A percentile compares a stretch with the other conserved stretches of the same genome.
phyloP scores from a whole-genome alignment of 2,329 filamentous ascomycete species.

The Cytospora schulzeri region DNA sequence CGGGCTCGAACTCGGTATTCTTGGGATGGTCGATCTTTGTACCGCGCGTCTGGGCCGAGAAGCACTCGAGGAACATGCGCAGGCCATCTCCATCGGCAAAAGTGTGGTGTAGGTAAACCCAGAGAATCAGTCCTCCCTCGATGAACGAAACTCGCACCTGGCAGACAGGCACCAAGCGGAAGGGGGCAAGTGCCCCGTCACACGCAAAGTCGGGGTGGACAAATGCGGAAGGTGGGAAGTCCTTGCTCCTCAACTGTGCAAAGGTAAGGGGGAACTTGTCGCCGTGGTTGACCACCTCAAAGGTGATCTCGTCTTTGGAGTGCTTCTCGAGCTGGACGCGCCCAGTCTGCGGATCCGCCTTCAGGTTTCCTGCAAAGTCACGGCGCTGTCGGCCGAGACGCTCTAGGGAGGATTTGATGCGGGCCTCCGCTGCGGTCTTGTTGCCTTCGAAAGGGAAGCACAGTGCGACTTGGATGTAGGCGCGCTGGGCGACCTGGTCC shows the following conservation, averaged over 20 bases:
- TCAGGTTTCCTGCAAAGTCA: constrained; percentile 33
- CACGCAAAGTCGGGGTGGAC: constrained; percentile 34
- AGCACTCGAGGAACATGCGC: constrained; percentile 41
- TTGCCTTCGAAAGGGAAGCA: constrained; percentile 32
- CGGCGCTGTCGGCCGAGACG: constrained; percentile 32
- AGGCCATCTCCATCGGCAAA: constrained; percentile 46
- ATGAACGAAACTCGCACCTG: constrained; percentile 44
- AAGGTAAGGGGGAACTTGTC: constrained; percentile 33
- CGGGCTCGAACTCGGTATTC: constrained; percentile 14
- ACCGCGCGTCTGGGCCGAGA: constrained; percentile 40
- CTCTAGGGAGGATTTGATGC: constrained; percentile 30
- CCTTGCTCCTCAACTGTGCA: constrained; percentile 32
- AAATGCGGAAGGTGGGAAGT: constrained; percentile 37
- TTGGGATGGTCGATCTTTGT: constrained; percentile 28
- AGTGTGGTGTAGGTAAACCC: constrained; percentile 45
- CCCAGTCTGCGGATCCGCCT: background rate
- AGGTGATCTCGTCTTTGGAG: constrained; percentile 30
- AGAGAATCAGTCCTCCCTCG: constrained; percentile 44
- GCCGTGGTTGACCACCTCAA: constrained; percentile 29
- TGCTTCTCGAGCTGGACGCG: constrained; percentile 29
- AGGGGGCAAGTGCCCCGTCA: constrained; percentile 20
- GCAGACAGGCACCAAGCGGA: constrained; percentile 39
- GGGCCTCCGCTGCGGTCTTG: constrained; percentile 16
- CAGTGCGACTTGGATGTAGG: constrained; percentile 17
- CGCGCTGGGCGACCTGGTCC: background rate